Evolutionary conservation across 768 basidiomycete species (phyloP).

Genomic region (Sporobolomyces phaffii): DNA sequence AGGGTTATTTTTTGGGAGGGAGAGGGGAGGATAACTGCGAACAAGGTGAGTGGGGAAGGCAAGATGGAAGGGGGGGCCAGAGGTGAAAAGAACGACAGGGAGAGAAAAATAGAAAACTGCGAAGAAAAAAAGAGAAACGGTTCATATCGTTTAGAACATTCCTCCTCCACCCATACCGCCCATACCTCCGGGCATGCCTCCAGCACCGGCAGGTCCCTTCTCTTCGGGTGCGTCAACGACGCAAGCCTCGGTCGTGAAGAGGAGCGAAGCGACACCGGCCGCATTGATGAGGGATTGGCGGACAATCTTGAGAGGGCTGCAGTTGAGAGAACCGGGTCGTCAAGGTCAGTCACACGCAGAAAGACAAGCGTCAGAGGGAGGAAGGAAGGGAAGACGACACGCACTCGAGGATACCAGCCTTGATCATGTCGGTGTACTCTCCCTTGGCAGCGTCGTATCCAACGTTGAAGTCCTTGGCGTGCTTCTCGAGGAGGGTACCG

Average conservation of each 20-base stretch:
- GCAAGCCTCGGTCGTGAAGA: constrained; percentile 88
- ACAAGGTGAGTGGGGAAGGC: no score
- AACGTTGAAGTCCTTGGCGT: constrained; percentile 69
- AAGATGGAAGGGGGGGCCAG: background rate
- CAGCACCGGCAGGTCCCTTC: constrained; percentile 49
- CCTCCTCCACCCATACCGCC: constrained; percentile 31
- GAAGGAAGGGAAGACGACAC: constrained; percentile 13
- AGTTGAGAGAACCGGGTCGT: background rate
- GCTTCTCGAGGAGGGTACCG: constrained; percentile 68
- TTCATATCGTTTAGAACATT: constrained; percentile 22
- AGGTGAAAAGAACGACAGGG: background rate
- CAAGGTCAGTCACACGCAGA: no score
- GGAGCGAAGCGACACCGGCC: constrained; percentile 78
- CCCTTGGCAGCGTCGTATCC: constrained; percentile 87
- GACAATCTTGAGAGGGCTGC: constrained; percentile 79
- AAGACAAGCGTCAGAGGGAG: background rate
- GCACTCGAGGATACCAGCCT: constrained; percentile 78
- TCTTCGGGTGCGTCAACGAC: constrained; percentile 82
- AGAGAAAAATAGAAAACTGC: background rate
- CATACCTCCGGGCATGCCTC: constrained; percentile 38
- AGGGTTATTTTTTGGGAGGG: no score
- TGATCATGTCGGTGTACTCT: constrained; percentile 88
- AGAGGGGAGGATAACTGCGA: background rate
- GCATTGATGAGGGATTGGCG: constrained; percentile 88
- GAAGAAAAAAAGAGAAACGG: background rate